Conservation (phyloP, 2,329 filamentous ascomycete genomes). For the Tolypocladium paradoxum region DNA sequence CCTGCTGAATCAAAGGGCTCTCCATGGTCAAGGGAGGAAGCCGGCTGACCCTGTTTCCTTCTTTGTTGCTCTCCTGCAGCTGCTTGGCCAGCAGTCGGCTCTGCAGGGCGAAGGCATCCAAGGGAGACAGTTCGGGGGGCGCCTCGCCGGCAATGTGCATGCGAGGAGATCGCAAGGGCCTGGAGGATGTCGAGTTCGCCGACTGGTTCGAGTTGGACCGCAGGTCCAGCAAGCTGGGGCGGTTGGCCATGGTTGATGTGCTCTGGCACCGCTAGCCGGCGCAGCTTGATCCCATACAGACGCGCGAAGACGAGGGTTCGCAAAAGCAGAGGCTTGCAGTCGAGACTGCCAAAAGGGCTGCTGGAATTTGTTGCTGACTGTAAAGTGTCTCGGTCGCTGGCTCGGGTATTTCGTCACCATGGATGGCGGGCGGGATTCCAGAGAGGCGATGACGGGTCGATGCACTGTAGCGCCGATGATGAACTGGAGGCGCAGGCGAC, state of each 20-base stretch:
- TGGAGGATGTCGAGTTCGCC: slow-evolving; percentile 30
- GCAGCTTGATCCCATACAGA: slow-evolving; percentile 5
- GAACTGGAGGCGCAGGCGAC: not conserved
- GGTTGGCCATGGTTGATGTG: slow-evolving; percentile 35
- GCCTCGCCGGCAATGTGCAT: slow-evolving; percentile 69
- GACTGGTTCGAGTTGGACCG: slow-evolving; percentile 47
- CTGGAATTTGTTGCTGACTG: slow-evolving; percentile 6
- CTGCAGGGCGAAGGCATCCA: slow-evolving; percentile 91
- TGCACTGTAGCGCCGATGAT: not conserved
- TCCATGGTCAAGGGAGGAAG: slow-evolving; percentile 74
- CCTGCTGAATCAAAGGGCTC: slow-evolving; percentile 65
- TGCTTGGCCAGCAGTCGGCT: slow-evolving; percentile 79
- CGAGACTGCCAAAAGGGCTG: not conserved
- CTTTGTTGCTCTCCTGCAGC: slow-evolving; percentile 66
- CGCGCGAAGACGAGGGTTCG: not conserved
- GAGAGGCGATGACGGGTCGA: not conserved
- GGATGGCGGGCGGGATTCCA: slow-evolving; percentile 2
- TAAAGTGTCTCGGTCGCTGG: slow-evolving; percentile 9
- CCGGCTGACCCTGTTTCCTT: slow-evolving; percentile 72
- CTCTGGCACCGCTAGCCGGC: slow-evolving; percentile 5
- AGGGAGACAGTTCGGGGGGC: slow-evolving; percentile 81
- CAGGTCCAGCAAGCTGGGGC: slow-evolving; percentile 49
- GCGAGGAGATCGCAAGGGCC: slow-evolving; percentile 59
- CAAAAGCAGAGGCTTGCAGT: not conserved
- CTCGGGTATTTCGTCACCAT: slow-evolving; percentile 11